Percentiles rank a stretch among this genome's conserved stretches.
These are phyloP conservation scores for Entomortierella chlamydospora DNA, from an alignment of 192 early-diverging fungal species.

Conservation along the genomic window DNA sequence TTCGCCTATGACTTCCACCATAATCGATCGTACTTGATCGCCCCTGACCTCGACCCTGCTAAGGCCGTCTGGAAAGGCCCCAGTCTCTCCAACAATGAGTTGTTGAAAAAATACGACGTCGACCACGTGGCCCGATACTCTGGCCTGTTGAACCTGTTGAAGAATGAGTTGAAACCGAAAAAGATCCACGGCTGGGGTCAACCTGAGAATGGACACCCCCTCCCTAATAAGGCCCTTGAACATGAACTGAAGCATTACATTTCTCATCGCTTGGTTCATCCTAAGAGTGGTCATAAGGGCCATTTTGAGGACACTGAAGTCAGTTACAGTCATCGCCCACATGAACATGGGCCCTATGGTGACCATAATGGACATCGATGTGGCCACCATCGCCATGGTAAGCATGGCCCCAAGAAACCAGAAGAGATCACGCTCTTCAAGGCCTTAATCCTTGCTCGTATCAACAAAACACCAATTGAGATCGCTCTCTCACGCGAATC, in stretches of 20 bases:
- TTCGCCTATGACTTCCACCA: constrained; percentile 76
- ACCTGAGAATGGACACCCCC: constrained; percentile 52
- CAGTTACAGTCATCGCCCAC: background rate
- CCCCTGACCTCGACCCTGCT: constrained; percentile 70
- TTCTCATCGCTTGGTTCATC: constrained; percentile 28
- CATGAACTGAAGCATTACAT: constrained; percentile 42
- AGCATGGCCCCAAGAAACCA: constrained; percentile 32
- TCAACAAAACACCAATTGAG: constrained; percentile 84
- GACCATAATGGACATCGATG: constrained; percentile 43
- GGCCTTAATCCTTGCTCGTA: constrained; percentile 81
- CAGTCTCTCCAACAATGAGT: constrained; percentile 63
- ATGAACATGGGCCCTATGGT: constrained; percentile 43
- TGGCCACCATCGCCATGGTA: constrained; percentile 13
- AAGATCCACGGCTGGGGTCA: constrained; percentile 58
- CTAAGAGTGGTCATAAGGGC: background rate
- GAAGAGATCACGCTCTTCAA: constrained; percentile 57
- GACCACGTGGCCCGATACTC: constrained; percentile 73
- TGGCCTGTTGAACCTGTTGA: constrained; percentile 60
- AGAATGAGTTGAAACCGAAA: constrained; percentile 56
- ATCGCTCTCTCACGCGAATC: constrained; percentile 82
- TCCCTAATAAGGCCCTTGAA: constrained; percentile 25
- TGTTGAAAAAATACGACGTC: constrained; percentile 71
- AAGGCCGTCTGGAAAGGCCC: constrained; percentile 89
- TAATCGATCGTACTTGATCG: constrained; percentile 70
- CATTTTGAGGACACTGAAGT: too few relatives aligned